These are phyloP conservation scores for Trypanosoma caninum DNA, from an alignment of 208 protist genomes.

Conservation along the genomic window DNA sequence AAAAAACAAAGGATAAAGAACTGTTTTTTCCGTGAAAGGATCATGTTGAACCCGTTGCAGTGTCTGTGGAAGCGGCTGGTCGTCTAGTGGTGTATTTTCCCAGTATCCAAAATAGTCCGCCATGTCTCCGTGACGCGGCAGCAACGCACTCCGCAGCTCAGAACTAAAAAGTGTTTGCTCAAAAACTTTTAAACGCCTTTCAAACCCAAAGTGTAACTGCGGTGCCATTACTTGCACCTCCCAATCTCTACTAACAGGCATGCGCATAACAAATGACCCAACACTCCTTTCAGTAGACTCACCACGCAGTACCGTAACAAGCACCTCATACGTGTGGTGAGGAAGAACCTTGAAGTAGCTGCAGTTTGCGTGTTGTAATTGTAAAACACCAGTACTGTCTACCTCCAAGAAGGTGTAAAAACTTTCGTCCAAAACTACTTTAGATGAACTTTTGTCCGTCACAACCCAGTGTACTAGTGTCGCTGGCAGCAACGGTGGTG, in stretches of 20 bases:
- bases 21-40: slow-evolving; percentile 24
- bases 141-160: slow-evolving; percentile 45
- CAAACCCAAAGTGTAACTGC: slow-evolving; percentile 66
- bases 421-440: slow-evolving; percentile 26
- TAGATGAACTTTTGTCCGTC: background rate
- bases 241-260: slow-evolving; percentile 53
- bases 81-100: slow-evolving; percentile 45
- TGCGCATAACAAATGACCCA: slow-evolving; percentile 51
- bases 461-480: slow-evolving; percentile 58
- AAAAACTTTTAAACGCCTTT: slow-evolving; percentile 35
- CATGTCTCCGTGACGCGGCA: slow-evolving; percentile 6
- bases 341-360: slow-evolving; percentile 54
- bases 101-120: slow-evolving; percentile 58
- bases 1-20: slow-evolving; percentile 44
- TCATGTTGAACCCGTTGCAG: slow-evolving; percentile 32
- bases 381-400: slow-evolving; percentile 12
- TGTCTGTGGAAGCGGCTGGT: slow-evolving; percentile 50
- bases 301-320: slow-evolving; percentile 27
- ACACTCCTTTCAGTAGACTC: slow-evolving; percentile 1
- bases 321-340: slow-evolving; percentile 48
- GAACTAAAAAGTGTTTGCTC: slow-evolving; percentile 27
- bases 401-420: slow-evolving; percentile 22
- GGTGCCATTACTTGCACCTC: slow-evolving; percentile 25
- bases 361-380: slow-evolving; percentile 30
- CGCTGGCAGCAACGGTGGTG: slow-evolving; percentile 41